Conservation (phyloP, 352 stramenopile genomes). For the Vaucheria bursata region DNA sequence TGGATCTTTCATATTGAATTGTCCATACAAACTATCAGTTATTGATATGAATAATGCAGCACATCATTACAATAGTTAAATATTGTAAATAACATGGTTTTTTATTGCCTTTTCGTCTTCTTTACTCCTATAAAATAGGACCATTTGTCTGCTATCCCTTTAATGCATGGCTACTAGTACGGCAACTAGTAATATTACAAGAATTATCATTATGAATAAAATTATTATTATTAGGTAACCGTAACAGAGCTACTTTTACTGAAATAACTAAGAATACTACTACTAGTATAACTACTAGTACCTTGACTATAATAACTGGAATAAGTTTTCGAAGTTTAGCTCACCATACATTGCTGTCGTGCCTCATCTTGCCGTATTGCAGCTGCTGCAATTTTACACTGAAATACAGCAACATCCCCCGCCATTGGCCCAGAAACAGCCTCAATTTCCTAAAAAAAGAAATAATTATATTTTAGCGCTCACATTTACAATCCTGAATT, state of each 20-base stretch:
- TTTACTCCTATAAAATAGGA: no score
- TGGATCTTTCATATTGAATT: no score
- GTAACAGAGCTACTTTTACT: not conserved
- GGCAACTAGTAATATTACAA: no score
- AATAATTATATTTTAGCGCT: slow-evolving; percentile 11
- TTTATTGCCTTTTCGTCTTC: no score
- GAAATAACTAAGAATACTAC: not conserved
- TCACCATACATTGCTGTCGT: not conserved
- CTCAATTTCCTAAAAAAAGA: slow-evolving; percentile 6
- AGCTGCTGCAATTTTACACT: slow-evolving; percentile 28
- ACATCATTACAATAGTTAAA: no score
- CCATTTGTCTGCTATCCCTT: no score
- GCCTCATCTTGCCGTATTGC: slow-evolving; percentile 8
- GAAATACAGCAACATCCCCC: slow-evolving; percentile 17
- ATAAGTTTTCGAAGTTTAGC: not conserved
- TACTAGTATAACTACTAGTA: not conserved
- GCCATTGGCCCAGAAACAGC: slow-evolving; percentile 10
- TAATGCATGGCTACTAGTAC: no score
- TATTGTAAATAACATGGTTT: no score
- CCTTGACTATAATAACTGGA: not conserved
- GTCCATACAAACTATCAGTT: no score
- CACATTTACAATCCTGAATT: slow-evolving; percentile 18
- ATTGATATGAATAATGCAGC: no score
- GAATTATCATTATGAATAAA: not conserved
- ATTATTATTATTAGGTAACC: not conserved